phyloP scores from a whole-genome alignment of 1,284 basidiomycete genomes.

The Ustilago bromivora region DNA sequence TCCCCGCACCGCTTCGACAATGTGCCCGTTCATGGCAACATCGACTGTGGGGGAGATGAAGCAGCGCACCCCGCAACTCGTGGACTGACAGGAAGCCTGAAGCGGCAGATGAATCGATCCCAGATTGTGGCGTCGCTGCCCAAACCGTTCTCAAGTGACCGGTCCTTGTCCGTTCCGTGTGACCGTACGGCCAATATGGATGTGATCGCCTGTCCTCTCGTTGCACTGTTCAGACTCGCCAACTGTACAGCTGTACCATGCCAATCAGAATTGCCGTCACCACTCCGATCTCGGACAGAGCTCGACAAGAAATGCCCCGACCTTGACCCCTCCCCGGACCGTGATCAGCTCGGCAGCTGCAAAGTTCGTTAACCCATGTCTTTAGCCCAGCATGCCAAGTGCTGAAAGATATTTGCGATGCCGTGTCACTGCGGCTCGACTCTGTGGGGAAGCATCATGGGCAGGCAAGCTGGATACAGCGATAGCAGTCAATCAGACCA shows the following conservation, averaged over 20 bases:
- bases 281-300: conserved; percentile 31
- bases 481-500: not conserved
- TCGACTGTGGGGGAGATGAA: not conserved
- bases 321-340: conserved; percentile 11
- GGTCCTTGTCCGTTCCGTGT: not conserved
- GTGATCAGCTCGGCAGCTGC: not conserved
- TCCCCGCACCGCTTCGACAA: not conserved
- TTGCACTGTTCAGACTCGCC: not conserved
- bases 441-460: not conserved
- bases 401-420: not conserved
- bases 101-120: conserved; percentile 5
- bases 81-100: conserved; percentile 12
- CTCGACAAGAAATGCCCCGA: conserved; percentile 20
- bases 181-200: not conserved
- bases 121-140: conserved; percentile 28
- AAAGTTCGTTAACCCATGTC: not conserved
- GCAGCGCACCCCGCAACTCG: conserved; percentile 30
- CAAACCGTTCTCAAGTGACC: conserved; percentile 15
- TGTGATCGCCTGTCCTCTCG: not conserved
- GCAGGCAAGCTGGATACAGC: not conserved
- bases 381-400: not conserved
- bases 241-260: not conserved
- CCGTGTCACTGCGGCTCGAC: not conserved
- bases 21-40: not conserved
- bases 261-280: conserved; percentile 15